These are phyloP conservation scores for Alternaria triticina DNA, from an alignment of 2,329 filamentous ascomycete genomes.

Conservation along the genomic window DNA sequence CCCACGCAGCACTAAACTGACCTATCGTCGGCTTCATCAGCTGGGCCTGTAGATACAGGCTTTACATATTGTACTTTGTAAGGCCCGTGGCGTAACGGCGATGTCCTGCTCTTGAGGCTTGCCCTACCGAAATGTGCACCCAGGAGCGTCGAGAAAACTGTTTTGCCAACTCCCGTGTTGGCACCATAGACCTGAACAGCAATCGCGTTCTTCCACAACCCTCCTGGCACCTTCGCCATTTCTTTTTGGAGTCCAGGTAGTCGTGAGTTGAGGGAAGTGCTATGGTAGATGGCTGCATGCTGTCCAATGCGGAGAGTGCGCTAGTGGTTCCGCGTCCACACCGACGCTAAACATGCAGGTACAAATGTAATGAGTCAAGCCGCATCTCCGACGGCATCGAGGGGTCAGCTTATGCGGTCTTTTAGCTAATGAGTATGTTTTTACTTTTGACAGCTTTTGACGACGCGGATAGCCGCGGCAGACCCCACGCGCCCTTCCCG, in stretches of 20 bases:
- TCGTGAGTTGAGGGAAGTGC: background rate
- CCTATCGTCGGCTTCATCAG: slow-evolving; percentile 73
- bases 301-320: background rate
- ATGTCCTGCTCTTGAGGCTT: slow-evolving; percentile 1
- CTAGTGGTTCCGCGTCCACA: background rate
- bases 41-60: slow-evolving; percentile 78
- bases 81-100: background rate
- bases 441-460: background rate
- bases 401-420: background rate
- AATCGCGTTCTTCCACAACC: slow-evolving; percentile 72
- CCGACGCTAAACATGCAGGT: slow-evolving; percentile 7
- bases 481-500: slow-evolving; percentile 3
- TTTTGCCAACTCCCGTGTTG: slow-evolving; percentile 87
- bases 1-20: slow-evolving; percentile 43
- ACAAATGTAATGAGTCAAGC: slow-evolving; percentile 14
- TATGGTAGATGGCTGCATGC: background rate
- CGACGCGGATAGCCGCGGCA: slow-evolving; percentile 4
- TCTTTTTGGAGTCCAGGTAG: slow-evolving; percentile 4
- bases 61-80: slow-evolving; percentile 71
- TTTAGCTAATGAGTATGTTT: slow-evolving; percentile 9
- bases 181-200: slow-evolving; percentile 80
- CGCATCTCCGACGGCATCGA: background rate
- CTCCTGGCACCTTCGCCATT: slow-evolving; percentile 60
- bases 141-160: slow-evolving; percentile 76
- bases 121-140: slow-evolving; percentile 60